These are phyloP conservation scores for Zopfochytrium polystomum DNA, from an alignment of 371 early-diverging fungal genomes.

Conservation along the genomic window DNA sequence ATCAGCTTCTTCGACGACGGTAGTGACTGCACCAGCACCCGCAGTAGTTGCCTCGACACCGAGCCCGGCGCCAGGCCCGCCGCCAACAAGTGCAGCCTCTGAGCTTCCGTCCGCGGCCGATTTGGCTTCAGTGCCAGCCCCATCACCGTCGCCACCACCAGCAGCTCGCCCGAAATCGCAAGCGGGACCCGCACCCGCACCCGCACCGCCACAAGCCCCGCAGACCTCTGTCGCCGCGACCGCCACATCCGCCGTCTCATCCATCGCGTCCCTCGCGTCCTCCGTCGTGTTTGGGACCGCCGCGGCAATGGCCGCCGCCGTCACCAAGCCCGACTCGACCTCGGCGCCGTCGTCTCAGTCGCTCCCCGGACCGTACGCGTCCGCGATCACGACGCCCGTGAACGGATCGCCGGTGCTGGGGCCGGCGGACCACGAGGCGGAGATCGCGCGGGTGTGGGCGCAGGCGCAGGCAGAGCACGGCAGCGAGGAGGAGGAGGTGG, in stretches of 20 bases:
- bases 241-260: constrained; percentile 1
- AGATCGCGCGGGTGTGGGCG: constrained; percentile 10
- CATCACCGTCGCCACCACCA: constrained; percentile 2
- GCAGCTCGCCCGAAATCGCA: neutral
- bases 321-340: constrained; percentile 9
- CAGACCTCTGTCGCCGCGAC: constrained; percentile 2
- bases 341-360: neutral
- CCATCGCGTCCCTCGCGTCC: constrained; percentile 19
- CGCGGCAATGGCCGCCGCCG: constrained; percentile 7
- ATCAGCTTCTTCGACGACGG: too few species aligned
- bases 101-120: neutral
- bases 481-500: constrained; percentile 4
- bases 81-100: neutral
- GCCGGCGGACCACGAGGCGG: constrained; percentile 6
- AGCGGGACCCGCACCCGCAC: too few species aligned
- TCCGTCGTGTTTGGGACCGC: constrained; percentile 19
- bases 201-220: too few species aligned
- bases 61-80: neutral
- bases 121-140: neutral
- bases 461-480: neutral
- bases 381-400: neutral
- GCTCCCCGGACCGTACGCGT: neutral
- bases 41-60: too few species aligned
- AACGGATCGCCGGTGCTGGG: too few species aligned
- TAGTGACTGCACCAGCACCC: too few species aligned